These are phyloP conservation scores for Penicillium paneum DNA, from an alignment of 2,329 filamentous ascomycete species.

Conservation along the genomic window DNA sequence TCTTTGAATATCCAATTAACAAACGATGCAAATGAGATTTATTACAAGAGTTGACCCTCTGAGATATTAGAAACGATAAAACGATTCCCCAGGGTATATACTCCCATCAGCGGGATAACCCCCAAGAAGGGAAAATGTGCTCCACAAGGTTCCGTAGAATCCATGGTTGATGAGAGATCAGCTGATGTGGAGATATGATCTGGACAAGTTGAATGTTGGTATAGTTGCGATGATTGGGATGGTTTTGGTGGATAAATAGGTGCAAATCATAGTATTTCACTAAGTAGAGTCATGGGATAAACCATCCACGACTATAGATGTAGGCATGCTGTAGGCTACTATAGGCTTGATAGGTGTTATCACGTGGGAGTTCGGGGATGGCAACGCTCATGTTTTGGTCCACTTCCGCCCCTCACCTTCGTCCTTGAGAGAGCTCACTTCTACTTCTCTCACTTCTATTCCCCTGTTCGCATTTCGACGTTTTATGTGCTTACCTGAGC, in stretches of 20 bases:
- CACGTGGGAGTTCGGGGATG: conserved; percentile 21
- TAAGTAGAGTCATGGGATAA: neutral
- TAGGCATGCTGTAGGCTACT: neutral
- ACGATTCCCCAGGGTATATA: too few species aligned
- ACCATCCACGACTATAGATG: neutral
- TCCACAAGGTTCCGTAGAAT: conserved; percentile 13
- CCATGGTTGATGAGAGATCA: conserved; percentile 20
- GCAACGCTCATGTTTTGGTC: conserved; percentile 21
- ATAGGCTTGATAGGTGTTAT: conserved; percentile 13
- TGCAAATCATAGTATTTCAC: neutral
- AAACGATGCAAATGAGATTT: neutral
- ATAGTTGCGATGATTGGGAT: neutral
- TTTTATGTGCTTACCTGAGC: neutral
- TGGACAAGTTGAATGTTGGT: neutral
- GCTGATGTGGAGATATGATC: conserved; percentile 16
- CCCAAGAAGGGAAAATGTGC: conserved; percentile 1
- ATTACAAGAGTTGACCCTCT: neutral
- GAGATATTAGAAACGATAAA: neutral
- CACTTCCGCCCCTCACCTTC: conserved; percentile 20
- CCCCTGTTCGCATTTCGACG: neutral
- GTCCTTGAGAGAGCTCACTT: conserved; percentile 12
- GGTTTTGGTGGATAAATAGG: neutral
- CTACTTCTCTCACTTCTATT: neutral
- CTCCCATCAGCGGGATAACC: neutral
- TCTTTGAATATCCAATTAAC: neutral